Percentiles rank a stretch among this genome's conserved stretches.
Evolutionary conservation across 2,329 filamentous ascomycete species (phyloP).

Genomic region (Magnaporthiopsis rhizophila): DNA sequence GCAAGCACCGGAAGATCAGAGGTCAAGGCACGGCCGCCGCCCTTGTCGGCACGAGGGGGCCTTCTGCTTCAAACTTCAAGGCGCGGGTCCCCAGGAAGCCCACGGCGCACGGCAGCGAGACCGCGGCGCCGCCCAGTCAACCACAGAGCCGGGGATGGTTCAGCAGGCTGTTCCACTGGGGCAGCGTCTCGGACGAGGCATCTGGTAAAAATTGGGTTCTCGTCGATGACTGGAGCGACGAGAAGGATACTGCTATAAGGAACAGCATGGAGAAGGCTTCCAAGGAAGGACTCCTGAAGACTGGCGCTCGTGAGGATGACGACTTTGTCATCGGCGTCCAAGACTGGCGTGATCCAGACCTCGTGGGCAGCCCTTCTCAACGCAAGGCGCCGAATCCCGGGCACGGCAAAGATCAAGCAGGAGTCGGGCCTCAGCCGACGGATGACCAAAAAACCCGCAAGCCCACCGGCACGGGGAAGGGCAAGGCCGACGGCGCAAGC

Average conservation of each 20-base stretch:
- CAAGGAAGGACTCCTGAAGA: conserved; percentile 19
- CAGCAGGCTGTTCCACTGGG: conserved; percentile 28
- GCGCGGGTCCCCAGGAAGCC: conserved; percentile 6
- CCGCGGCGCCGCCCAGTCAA: conserved; percentile 1
- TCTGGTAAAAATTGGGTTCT: conserved; percentile 66
- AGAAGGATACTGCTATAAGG: conserved; percentile 35
- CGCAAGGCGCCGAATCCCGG: background rate
- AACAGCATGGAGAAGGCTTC: conserved; percentile 31
- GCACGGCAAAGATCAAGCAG: background rate
- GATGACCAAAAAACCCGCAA: background rate
- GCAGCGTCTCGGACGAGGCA: conserved; percentile 37
- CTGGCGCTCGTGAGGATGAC: conserved; percentile 33
- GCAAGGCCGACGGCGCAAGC: conserved; percentile 23
- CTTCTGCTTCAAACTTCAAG: conserved; percentile 2
- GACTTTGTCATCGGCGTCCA: conserved; percentile 77
- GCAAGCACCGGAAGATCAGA: conserved; percentile 27
- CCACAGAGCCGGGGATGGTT: conserved; percentile 31
- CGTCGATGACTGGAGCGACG: conserved; percentile 57
- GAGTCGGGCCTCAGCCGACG: conserved; percentile 43
- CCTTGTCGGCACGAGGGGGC: background rate
- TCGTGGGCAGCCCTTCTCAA: conserved; percentile 38
- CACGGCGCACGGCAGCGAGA: background rate
- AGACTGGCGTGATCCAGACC: conserved; percentile 76
- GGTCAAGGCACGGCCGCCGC: conserved; percentile 13
- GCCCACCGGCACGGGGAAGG: background rate